phyloP scores from a whole-genome alignment of 441 rosid species.

The Adansonia grandidieri region DNA sequence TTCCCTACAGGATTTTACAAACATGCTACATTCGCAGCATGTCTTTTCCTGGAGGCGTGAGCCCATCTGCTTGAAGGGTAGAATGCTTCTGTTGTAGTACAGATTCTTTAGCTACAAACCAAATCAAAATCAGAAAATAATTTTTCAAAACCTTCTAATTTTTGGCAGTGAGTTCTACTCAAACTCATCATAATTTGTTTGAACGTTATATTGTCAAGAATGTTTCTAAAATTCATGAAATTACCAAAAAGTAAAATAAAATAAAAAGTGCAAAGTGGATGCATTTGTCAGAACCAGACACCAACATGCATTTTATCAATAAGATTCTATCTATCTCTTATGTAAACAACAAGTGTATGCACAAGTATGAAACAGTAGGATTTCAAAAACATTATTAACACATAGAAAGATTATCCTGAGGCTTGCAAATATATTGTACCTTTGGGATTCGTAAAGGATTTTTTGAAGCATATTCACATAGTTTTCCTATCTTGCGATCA shows the following conservation, averaged over 20 bases:
- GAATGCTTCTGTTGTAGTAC: not conserved
- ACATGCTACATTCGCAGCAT: slow-evolving; percentile 4
- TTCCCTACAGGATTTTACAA: not conserved
- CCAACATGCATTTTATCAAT: not conserved
- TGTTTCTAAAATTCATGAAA: not conserved
- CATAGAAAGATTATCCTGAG: slow-evolving; percentile 5
- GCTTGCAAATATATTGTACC: slow-evolving; percentile 50
- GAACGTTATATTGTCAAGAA: not conserved
- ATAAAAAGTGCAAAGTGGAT: not conserved
- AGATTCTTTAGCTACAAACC: not conserved
- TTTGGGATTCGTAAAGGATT: slow-evolving; percentile 91
- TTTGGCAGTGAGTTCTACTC: not conserved
- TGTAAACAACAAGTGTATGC: slow-evolving; percentile 2
- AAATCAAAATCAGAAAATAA: not conserved
- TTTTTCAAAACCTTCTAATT: not conserved
- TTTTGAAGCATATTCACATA: slow-evolving; percentile 91
- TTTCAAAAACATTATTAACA: slow-evolving; percentile 5
- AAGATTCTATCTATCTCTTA: not conserved
- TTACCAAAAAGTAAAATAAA: not conserved
- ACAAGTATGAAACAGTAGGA: not conserved
- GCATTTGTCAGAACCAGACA: slow-evolving; percentile 6
- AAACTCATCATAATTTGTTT: not conserved
- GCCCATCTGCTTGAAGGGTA: not conserved
- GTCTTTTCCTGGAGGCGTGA: not conserved
- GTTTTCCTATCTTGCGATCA: slow-evolving; percentile 86